A percentile compares a stretch with the other conserved stretches of the same genome.
Conservation (phyloP, 768 basidiomycete genomes). For the Gymnopilus dilepis region DNA sequence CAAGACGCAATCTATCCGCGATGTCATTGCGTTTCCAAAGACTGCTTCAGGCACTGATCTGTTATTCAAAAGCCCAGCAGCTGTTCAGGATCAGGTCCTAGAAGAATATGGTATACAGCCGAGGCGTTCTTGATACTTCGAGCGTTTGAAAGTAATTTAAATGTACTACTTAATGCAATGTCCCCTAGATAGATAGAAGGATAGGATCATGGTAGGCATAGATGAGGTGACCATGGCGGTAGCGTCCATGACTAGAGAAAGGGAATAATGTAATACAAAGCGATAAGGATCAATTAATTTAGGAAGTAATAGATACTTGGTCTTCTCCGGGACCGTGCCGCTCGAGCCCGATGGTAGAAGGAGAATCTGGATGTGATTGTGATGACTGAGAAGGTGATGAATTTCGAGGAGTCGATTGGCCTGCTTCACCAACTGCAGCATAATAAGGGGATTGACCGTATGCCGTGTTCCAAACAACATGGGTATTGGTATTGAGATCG, state of each 20-base stretch:
- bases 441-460: constrained; percentile 45
- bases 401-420: constrained; percentile 34
- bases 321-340: constrained; percentile 32
- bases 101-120: constrained; percentile 63
- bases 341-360: constrained; percentile 25
- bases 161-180: not conserved
- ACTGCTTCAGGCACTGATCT: constrained; percentile 82
- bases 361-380: constrained; percentile 31
- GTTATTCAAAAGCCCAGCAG: constrained; percentile 87
- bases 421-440: constrained; percentile 21
- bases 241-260: constrained; percentile 19
- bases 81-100: constrained; percentile 55
- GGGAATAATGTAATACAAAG: constrained; percentile 24
- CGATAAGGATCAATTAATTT: constrained; percentile 25
- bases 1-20: constrained; percentile 84
- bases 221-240: constrained; percentile 9
- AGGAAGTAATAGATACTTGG: constrained; percentile 24
- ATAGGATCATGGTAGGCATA: constrained; percentile 6
- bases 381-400: constrained; percentile 33
- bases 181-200: constrained; percentile 1
- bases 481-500: constrained; percentile 37
- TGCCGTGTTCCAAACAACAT: constrained; percentile 45
- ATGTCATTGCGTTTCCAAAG: constrained; percentile 98
- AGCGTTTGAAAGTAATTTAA: not conserved
- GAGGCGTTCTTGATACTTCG: constrained; percentile 23